Evolutionary conservation across 148 eudicot species (phyloP), one percentile per base, ranked within the genome.

Genomic region (Vaccinium darrowii): DNA sequence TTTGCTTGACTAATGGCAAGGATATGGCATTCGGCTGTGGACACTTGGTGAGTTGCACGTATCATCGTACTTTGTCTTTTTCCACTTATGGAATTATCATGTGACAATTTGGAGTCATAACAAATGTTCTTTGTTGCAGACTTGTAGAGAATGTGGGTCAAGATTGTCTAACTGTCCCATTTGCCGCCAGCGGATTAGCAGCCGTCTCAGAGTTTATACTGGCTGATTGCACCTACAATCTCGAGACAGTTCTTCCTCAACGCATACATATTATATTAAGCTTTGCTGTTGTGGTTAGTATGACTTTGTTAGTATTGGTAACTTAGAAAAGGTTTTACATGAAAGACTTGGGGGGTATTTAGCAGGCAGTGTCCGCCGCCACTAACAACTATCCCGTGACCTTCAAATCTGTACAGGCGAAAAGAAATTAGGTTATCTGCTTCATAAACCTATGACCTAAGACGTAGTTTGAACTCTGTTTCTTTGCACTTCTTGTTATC

Each of bases 11-110:
- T 30, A 88, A 90, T 39, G 84, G 56, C 13, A 90, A 88, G 80
- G 88, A 90, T 77, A 77, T 86, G 88, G 91, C 91, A 43, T 88
- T 90, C 14, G 79, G 78, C 36, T 90, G 91, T 39, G 91, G 91
- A 82, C 91, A 90, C 88, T 63, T 87, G 91, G 91, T 90, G 52
- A 88, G 88, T 57, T 79, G 84, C 71, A 57, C 27, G 47, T 56
- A 49, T 13, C 8, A 51, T 76, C 36, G 16, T 69, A 4, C 39
- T 27, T 69, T 30, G 72, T 65, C 33, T 23, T 65, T 69, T 30
- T 30, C 36, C 16, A 1, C 18, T 69, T 0, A 69, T 69, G 7
- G 23, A 43, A 8, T 75, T 39, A 23, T 19, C 25, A 7, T 75
- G 78, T 7, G 57, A 49, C 56, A 76, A 18, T 18, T 50, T 21